Conservation (phyloP, 306 rosid species). For the Begonia fuchsioides region DNA sequence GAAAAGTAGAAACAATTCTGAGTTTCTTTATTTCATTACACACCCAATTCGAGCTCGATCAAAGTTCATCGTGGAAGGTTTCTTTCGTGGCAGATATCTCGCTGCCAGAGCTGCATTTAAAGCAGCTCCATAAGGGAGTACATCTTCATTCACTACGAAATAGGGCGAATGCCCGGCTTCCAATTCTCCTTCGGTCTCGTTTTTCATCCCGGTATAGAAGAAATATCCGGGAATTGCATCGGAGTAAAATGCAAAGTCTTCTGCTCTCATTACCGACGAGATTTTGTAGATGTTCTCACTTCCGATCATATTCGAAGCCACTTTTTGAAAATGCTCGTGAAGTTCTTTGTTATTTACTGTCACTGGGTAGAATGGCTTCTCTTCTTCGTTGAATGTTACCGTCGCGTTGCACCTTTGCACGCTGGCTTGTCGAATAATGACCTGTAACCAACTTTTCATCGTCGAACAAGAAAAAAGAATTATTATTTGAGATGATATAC, state of each 20-base stretch:
- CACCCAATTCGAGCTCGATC: no score
- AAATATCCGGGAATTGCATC: conserved; percentile 27
- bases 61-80: no score
- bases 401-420: conserved; percentile 45
- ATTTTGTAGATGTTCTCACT: conserved; percentile 9
- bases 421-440: conserved; percentile 26
- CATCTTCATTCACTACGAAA: conserved; percentile 26
- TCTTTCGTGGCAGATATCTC: conserved; percentile 4
- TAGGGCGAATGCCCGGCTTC: conserved; percentile 20
- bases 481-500: no score
- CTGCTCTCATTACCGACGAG: conserved; percentile 23
- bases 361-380: conserved; percentile 18
- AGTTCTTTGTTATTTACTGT: conserved; percentile 20
- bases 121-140: conserved; percentile 37
- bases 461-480: no score
- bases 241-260: conserved; percentile 29
- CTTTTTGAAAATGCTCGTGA: conserved; percentile 16
- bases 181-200: conserved; percentile 13
- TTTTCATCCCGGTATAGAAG: conserved; percentile 25
- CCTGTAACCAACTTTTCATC: conserved; percentile 14
- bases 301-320: conserved; percentile 23
- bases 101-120: conserved; percentile 27
- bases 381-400: conserved; percentile 11
- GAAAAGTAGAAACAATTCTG: no score
- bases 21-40: no score